Conservation (phyloP, 2,329 filamentous ascomycete species). For the Fonsecaea multimorphosa region DNA sequence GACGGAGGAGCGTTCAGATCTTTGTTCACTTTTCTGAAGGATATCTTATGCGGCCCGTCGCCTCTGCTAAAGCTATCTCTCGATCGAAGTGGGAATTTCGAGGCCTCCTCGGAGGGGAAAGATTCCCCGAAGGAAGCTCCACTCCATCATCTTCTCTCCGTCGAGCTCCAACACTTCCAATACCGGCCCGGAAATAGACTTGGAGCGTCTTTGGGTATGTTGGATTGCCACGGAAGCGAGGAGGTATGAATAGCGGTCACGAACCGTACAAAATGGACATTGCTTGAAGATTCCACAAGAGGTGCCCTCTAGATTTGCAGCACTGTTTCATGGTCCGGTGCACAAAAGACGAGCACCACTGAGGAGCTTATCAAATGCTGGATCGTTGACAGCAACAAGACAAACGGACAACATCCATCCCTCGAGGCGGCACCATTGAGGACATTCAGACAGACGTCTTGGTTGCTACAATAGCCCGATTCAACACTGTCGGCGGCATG, state of each 20-base stretch:
- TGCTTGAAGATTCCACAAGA: neutral
- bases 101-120: neutral
- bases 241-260: neutral
- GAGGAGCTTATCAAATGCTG: neutral
- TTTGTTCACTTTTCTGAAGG: neutral
- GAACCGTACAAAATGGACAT: neutral
- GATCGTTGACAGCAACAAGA: neutral
- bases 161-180: neutral
- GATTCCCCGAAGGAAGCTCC: neutral
- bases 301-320: neutral
- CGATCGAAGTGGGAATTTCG: neutral
- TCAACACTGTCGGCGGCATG: neutral
- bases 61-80: neutral
- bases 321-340: too few species aligned
- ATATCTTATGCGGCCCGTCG: neutral
- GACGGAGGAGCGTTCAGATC: neutral
- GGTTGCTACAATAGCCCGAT: neutral
- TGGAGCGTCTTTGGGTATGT: neutral
- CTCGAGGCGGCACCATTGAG: neutral
- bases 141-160: neutral
- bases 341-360: neutral
- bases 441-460: neutral
- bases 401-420: neutral
- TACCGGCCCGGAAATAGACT: neutral
- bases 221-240: neutral